Percentiles rank a stretch among this genome's conserved stretches.
Evolutionary conservation across 345 rosid genomes (phyloP).

Genomic region (Cochlearia excelsa): DNA sequence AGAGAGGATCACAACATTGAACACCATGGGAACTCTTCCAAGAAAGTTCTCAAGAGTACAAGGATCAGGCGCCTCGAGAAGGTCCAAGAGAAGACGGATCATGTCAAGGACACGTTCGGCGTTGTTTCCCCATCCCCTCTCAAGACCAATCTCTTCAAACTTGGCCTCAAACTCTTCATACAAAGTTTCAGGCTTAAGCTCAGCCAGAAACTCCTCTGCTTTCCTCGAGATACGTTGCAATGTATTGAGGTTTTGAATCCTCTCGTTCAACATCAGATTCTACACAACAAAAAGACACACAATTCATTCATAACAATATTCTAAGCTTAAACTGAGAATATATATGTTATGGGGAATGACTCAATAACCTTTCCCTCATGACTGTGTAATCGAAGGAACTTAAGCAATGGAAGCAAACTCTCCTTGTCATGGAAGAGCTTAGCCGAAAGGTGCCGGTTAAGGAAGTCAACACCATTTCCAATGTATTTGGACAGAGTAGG

Average conservation of each 20-base stretch:
- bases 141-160: constrained; percentile 84
- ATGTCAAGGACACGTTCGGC: constrained; percentile 66
- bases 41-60: constrained; percentile 80
- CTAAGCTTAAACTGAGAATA: neutral
- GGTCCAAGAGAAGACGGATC: constrained; percentile 84
- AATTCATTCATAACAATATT: neutral
- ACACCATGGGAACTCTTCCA: constrained; percentile 79
- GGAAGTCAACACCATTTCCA: constrained; percentile 91
- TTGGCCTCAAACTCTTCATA: constrained; percentile 54
- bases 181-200: constrained; percentile 48
- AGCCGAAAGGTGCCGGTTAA: constrained; percentile 92
- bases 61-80: constrained; percentile 92
- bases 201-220: constrained; percentile 71
- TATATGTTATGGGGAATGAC: neutral
- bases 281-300: constrained; percentile 35
- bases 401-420: constrained; percentile 72
- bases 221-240: constrained; percentile 72
- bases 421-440: constrained; percentile 89
- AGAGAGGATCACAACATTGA: constrained; percentile 77
- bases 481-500: constrained; percentile 85
- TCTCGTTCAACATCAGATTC: constrained; percentile 79
- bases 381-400: constrained; percentile 74
- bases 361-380: constrained; percentile 71
- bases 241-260: constrained; percentile 56
- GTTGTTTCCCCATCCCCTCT: constrained; percentile 90